A percentile compares a stretch with the other conserved stretches of the same genome.
These are phyloP conservation scores for Hyparrhenia diplandra DNA, from an alignment of 176 grass and related monocot genomes.

Conservation along the genomic window DNA sequence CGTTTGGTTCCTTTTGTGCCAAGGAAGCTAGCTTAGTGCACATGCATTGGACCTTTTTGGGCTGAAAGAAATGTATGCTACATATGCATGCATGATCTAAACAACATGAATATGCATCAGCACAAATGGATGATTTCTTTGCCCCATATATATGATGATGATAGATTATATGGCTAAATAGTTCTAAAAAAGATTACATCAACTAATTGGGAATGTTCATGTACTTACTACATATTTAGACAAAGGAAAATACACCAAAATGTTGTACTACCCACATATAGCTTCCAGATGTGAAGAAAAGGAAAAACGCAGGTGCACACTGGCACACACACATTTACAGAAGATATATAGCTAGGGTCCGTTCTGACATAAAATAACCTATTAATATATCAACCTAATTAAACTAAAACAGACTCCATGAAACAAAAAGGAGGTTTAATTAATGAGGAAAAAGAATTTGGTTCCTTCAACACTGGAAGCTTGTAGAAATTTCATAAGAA, in stretches of 20 bases:
- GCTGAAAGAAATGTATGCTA: background rate
- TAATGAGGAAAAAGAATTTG: background rate
- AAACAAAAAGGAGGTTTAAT: background rate
- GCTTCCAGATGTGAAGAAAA: too few species aligned
- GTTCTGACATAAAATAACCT: slow-evolving; percentile 27
- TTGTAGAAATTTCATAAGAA: background rate
- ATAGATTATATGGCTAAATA: background rate
- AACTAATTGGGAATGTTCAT: background rate
- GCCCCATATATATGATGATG: background rate
- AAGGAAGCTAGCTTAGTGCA: slow-evolving; percentile 47
- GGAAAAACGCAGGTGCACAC: too few species aligned
- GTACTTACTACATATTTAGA: background rate
- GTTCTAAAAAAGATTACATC: background rate
- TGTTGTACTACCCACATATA: too few species aligned
- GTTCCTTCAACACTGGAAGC: background rate
- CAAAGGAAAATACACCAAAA: too few species aligned
- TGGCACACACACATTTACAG: background rate
- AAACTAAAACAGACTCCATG: background rate
- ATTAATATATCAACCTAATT: background rate
- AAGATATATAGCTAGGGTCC: background rate
- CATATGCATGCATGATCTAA: background rate
- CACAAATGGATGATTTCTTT: background rate
- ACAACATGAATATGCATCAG: background rate
- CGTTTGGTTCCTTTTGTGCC: slow-evolving; percentile 37
- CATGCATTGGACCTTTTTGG: slow-evolving; percentile 22